Base-by-base conservation (phyloP, 1,139 yeast species). In the Saccharomyces uvarum region DNA sequence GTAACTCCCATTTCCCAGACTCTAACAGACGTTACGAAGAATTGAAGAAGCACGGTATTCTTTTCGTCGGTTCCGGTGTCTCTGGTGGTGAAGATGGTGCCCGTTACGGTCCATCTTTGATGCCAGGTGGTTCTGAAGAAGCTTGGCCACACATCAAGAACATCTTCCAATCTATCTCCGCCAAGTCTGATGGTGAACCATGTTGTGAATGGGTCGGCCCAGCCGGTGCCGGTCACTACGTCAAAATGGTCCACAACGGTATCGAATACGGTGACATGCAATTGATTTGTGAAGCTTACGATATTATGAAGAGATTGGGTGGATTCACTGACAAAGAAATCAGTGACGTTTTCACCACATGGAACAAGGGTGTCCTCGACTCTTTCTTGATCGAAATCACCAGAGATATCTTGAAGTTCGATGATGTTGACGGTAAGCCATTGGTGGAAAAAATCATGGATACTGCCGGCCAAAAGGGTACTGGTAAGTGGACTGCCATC, bases 1-100 rank as follows among this genome's bases (percentile, higher is more conserved):
- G 99, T 81, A 93, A 93, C 88, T 93, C 99, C 51, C 97, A 91
- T 77, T 93, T 86, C 95, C 97, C 97, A 75, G 99, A 93, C 78
- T 75, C 97, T 58, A 90, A 90, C 86, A 90, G 99, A 79, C 89
- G 99, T 78, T 89, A 77, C 80, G 95, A 81, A 56, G 96, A 89
- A 70, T 83, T 93, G 74, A 84, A 88, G 75, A 77, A 76, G 60
- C 84, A 91, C 81, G 98, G 96, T 52, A 84, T 91, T 71, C 79
- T 84, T 64, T 93, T 90, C 69, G 99, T 93, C 63, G 99, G 99
- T 69, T 89, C 97, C 61, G 99, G 99, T 86, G 99, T 93, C 62
- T 93, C 98, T 67, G 99, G 99, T 77, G 99, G 99, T 80, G 99
- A 93, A 78, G 99, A 93, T 76, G 99, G 99, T 82, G 99, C 99